These are phyloP conservation scores for Blastocrithidia nonstop DNA, from an alignment of 208 protist genomes.

Conservation along the genomic window DNA sequence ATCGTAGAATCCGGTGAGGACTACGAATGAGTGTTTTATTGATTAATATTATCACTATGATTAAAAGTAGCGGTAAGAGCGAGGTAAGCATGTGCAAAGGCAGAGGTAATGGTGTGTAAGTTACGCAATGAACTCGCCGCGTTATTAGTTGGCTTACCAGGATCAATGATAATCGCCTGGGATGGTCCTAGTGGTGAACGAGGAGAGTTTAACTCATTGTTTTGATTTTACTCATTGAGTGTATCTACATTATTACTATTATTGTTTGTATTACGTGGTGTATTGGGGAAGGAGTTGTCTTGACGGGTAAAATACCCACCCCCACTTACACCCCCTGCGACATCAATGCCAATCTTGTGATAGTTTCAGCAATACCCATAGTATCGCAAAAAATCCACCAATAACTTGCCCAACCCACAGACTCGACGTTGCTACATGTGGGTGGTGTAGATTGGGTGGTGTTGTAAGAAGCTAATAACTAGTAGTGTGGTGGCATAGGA, in stretches of 20 bases:
- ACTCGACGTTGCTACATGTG: slow-evolving; percentile 21
- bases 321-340: slow-evolving; percentile 12
- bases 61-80: slow-evolving; percentile 40
- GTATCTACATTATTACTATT: no score
- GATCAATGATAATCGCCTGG: slow-evolving; percentile 58
- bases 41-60: no score
- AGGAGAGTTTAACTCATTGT: no score
- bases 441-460: slow-evolving; percentile 65
- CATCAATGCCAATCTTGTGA: slow-evolving; percentile 50
- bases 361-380: slow-evolving; percentile 82
- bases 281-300: no score
- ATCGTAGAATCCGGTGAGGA: slow-evolving; percentile 26
- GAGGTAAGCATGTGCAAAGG: slow-evolving; percentile 57
- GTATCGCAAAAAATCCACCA: slow-evolving; percentile 90
- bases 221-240: no score
- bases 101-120: slow-evolving; percentile 43
- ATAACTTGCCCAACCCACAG: slow-evolving; percentile 76
- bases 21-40: background rate
- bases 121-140: slow-evolving; percentile 63
- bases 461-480: slow-evolving; percentile 84
- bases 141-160: slow-evolving; percentile 60
- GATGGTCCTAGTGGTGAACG: slow-evolving; percentile 9
- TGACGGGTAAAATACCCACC: no score
- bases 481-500: slow-evolving; percentile 82
- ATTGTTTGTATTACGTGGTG: no score